Conservation (phyloP, 1,139 yeast species). For the Yamadazyma atlantica region DNA sequence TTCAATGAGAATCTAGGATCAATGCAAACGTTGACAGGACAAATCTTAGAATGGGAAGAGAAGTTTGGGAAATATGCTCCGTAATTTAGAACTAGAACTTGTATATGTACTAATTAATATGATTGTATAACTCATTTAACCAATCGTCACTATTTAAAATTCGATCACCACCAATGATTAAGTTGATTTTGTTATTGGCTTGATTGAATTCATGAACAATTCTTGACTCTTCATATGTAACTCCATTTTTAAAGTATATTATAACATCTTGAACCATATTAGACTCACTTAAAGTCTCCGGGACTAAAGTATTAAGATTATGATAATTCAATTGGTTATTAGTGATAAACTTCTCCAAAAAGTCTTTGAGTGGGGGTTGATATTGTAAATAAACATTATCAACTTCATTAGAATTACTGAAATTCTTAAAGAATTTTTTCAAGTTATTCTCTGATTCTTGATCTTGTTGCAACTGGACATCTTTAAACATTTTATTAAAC, state of each 20-base stretch:
- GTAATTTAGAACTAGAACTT: conserved; percentile 10
- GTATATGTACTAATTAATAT: conserved; percentile 8
- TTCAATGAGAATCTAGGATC: conserved; percentile 59
- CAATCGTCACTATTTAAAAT: conserved; percentile 62
- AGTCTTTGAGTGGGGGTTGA: conserved; percentile 64
- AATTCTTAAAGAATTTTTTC: conserved; percentile 26
- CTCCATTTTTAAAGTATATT: conserved; percentile 85
- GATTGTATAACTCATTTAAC: conserved; percentile 25
- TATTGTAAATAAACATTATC: conserved; percentile 66
- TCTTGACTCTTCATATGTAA: conserved; percentile 88
- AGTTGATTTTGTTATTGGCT: conserved; percentile 45
- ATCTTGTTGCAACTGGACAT: conserved; percentile 7
- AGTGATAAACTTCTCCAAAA: conserved; percentile 25
- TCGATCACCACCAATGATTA: conserved; percentile 76
- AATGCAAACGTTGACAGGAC: conserved; percentile 71
- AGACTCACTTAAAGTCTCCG: conserved; percentile 14
- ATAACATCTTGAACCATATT: conserved; percentile 69
- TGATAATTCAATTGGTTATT: conserved; percentile 9
- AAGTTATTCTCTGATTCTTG: conserved; percentile 23
- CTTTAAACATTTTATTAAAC: conserved; percentile 21
- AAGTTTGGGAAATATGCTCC: conserved; percentile 60
- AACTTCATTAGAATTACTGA: conserved; percentile 24
- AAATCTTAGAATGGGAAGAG: conserved; percentile 75
- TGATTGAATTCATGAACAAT: conserved; percentile 70
- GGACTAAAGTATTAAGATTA: conserved; percentile 13